phyloP scores from a whole-genome alignment of 1,139 yeast genomes.

The Hyphopichia khmerensis region DNA sequence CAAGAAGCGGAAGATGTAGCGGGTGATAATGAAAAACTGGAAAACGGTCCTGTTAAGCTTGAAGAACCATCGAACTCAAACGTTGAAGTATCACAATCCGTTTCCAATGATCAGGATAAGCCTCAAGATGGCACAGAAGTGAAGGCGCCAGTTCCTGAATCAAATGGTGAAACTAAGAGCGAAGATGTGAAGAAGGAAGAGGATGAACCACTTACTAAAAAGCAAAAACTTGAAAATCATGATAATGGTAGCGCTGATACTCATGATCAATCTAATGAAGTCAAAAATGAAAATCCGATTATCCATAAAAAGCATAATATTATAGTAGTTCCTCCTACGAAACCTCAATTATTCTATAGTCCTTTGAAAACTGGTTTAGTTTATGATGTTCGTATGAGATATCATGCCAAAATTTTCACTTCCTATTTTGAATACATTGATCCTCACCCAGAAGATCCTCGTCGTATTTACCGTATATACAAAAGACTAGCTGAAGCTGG shows the following conservation, averaged over 20 bases:
- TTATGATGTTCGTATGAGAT: slow-evolving; percentile 95
- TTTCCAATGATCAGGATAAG: too few relatives aligned
- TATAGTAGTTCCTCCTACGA: slow-evolving; percentile 53
- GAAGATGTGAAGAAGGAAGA: not conserved
- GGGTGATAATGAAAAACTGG: not conserved
- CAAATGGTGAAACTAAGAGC: not conserved
- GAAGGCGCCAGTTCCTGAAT: too few relatives aligned
- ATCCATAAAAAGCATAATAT: slow-evolving; percentile 16
- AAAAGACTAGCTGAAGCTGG: slow-evolving; percentile 95
- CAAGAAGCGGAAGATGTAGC: not conserved
- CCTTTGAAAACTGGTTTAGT: slow-evolving; percentile 90
- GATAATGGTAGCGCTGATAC: not conserved
- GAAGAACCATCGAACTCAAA: too few relatives aligned
- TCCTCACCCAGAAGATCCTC: slow-evolving; percentile 99
- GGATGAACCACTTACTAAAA: not conserved
- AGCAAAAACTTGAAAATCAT: not conserved
- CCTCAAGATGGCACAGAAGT: too few relatives aligned
- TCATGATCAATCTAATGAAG: not conserved
- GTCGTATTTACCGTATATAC: slow-evolving; percentile 91
- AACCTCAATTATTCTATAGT: slow-evolving; percentile 60
- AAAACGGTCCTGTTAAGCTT: not conserved
- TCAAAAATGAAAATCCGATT: not conserved
- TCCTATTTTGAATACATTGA: slow-evolving; percentile 92
- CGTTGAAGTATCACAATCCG: too few relatives aligned
- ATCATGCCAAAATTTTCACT: slow-evolving; percentile 92